Evolutionary conservation across 768 basidiomycete species (phyloP).

Genomic region (Lactarius deliciosus): DNA sequence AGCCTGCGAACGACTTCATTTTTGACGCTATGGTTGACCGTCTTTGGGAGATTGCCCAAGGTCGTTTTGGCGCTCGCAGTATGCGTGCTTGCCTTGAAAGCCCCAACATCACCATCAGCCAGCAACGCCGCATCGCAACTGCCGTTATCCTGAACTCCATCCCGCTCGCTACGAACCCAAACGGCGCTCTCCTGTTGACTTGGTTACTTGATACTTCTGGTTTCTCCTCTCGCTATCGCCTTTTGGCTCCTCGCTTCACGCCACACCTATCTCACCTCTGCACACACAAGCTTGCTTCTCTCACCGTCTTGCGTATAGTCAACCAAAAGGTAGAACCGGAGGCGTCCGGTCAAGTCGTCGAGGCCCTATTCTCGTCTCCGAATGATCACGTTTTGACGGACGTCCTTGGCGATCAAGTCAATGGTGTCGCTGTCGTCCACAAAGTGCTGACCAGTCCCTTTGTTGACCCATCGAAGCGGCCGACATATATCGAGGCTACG

Average conservation of each 20-base stretch:
- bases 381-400: constrained; percentile 91
- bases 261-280: constrained; percentile 96
- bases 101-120: constrained; percentile 79
- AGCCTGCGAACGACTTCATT: constrained; percentile 90
- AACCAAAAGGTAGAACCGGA: constrained; percentile 94
- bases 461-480: constrained; percentile 70
- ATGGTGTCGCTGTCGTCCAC: constrained; percentile 89
- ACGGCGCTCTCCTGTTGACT: constrained; percentile 91
- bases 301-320: constrained; percentile 92
- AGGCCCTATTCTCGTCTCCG: constrained; percentile 87
- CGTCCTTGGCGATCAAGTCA: constrained; percentile 93
- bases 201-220: constrained; percentile 96
- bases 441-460: constrained; percentile 89
- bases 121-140: constrained; percentile 93
- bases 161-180: constrained; percentile 95
- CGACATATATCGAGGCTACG: constrained; percentile 76
- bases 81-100: constrained; percentile 97
- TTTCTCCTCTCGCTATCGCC: constrained; percentile 92
- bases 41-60: constrained; percentile 98
- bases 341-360: constrained; percentile 82
- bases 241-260: constrained; percentile 93
- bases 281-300: constrained; percentile 95
- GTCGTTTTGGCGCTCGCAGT: constrained; percentile 95
- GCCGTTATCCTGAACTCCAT: constrained; percentile 96
- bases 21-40: constrained; percentile 98